Conservation (phyloP, 1,139 yeast species). For the Yamadazyma epiphylla region DNA sequence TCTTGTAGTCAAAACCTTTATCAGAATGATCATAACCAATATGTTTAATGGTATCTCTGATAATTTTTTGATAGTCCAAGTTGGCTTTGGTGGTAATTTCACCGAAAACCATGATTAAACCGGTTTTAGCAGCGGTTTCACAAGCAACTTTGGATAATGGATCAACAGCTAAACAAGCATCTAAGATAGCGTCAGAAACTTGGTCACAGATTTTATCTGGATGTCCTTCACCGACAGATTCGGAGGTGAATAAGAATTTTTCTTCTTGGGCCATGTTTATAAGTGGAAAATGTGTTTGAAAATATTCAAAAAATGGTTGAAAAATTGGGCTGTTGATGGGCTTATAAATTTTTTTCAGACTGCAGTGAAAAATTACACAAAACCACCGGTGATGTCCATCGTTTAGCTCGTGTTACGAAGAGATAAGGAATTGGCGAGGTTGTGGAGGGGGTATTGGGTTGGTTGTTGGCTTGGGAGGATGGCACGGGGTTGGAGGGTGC, state of each 20-base stretch:
- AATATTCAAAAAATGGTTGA: too few species aligned
- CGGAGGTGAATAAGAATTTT: constrained; percentile 83
- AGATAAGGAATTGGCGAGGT: too few species aligned
- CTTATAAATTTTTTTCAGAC: too few species aligned
- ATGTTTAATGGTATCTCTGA: constrained; percentile 97
- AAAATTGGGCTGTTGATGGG: not conserved
- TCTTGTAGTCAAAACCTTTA: constrained; percentile 98
- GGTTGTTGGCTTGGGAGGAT: not conserved
- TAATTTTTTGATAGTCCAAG: constrained; percentile 93
- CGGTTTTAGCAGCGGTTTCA: constrained; percentile 98
- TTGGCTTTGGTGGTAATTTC: constrained; percentile 97
- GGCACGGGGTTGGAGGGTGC: not conserved
- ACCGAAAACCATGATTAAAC: constrained; percentile 98
- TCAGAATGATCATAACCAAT: constrained; percentile 96
- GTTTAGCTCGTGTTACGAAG: not conserved
- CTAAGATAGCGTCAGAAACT: constrained; percentile 96
- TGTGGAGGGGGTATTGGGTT: not conserved
- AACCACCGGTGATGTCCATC: not conserved
- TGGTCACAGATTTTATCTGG: constrained; percentile 99
- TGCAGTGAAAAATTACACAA: not conserved
- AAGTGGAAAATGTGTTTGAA: not conserved
- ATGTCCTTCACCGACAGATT: constrained; percentile 98
- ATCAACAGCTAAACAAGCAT: constrained; percentile 93
- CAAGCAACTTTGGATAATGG: constrained; percentile 99
- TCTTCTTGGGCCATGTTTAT: constrained; percentile 17